phyloP scores from a whole-genome alignment of 805 yeast species.

The Myxozyma geophila region DNA sequence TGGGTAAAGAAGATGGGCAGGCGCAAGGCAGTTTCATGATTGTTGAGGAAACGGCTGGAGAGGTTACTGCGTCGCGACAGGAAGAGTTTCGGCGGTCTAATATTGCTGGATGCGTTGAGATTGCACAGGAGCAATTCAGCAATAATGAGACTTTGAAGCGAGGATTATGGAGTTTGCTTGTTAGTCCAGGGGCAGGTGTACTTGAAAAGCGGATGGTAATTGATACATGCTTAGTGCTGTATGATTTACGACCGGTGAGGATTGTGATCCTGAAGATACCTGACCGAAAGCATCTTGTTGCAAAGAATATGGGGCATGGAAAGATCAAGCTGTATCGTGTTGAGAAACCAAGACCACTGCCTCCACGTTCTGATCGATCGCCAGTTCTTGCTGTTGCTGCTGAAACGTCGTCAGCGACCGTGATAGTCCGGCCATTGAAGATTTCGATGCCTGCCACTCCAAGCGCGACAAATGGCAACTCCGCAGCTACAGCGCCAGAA shows the following conservation, averaged over 20 bases:
- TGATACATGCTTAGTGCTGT: conserved; percentile 68
- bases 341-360: conserved; percentile 3
- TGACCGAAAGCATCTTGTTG: conserved; percentile 62
- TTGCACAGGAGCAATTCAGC: conserved; percentile 62
- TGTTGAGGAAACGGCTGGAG: conserved; percentile 58
- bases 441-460: no score
- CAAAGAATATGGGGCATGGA: conserved; percentile 58
- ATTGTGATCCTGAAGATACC: conserved; percentile 71
- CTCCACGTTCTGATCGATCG: not conserved
- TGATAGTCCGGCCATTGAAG: no score
- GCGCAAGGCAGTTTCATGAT: conserved; percentile 55
- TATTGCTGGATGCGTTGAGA: conserved; percentile 65
- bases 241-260: conserved; percentile 62
- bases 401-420: no score
- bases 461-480: not conserved
- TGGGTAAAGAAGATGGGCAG: conserved; percentile 26
- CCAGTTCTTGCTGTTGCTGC: no score
- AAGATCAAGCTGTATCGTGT: conserved; percentile 53
- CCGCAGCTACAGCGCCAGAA: not conserved
- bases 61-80: conserved; percentile 56
- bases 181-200: conserved; percentile 63
- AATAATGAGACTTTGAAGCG: conserved; percentile 58
- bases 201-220: conserved; percentile 65
- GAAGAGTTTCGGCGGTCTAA: conserved; percentile 69
- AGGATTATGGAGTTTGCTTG: conserved; percentile 68